Evolutionary conservation across 2,329 filamentous ascomycete species (phyloP), one percentile per base, ranked within the genome.

Genomic region (Hypoxylon sp.): DNA sequence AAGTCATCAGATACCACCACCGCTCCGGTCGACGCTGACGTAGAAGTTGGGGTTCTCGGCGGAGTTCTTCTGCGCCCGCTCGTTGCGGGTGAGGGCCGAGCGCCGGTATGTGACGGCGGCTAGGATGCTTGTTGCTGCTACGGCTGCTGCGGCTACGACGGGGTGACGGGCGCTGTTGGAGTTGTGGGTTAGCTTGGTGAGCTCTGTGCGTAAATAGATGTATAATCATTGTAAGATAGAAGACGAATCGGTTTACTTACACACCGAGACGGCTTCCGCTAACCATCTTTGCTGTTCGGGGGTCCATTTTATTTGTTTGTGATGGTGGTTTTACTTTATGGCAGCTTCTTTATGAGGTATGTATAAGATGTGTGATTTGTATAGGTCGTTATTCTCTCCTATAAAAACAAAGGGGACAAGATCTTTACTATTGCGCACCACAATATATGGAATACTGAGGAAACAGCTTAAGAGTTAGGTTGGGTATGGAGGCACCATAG

Each of bases 11-110:
- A 69, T 63, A 0, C 66, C 66, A 1, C 67, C 67, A 21, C 78
- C 78, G 60, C 78, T 81, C 16, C 78, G 73, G 45, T 81, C 78
- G 47, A 81, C 78, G 47, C 71, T 76, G 46, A 81, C 78, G 63
- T 80, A 77, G 38, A 74, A 69, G 54, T 73, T 73, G 16, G 69
- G 68, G 3, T 65, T 61, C 26, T 67, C 65, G 48, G 59, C 58
- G 20, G 65, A 68, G 62, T 69, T 70, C 67, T 53, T 67, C 62
- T 78, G 75, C 27, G 71, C 71, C 21, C 67, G 51, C 59, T 79
- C 77, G 68, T 78, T 78, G 46, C 68, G 66, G 27, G 64, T 67
- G 19, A 76, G 56, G 3, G 68, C 65, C 20, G 65, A 55, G 21
- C 73, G 67, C 29, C 71, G 64, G 63, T 74, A 75, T 44, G 67